Base-by-base conservation (phyloP, 2,329 filamentous ascomycete genomes). In the Colletotrichum sublineola region DNA sequence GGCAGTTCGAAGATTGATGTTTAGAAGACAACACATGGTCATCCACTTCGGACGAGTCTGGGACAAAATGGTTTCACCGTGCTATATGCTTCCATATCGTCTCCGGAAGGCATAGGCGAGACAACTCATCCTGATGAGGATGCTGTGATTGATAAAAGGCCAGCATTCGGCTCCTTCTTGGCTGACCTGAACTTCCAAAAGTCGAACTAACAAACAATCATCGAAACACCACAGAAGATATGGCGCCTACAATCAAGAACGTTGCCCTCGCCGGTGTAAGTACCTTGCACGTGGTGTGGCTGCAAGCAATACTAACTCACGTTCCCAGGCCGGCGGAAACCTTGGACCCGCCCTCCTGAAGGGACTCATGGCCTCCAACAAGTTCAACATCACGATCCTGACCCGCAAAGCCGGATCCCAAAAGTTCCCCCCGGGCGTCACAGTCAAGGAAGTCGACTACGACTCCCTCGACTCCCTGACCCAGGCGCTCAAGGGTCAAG, bases 401-500 rank as follows among this genome's bases (percentile, higher is more conserved):
- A 87, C 86, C 33, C 88, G 90, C 44, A 74, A 79, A 20, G 79
- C 81, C 40, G 87, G 85, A 15, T 76, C 73, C 14, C 77, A 79
- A 20, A 77, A 75, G 1, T 79, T 81, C 71, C 80, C 84, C 1
- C 36, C 78, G 0, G 75, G 78, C 31, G 81, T 86, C 72, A 81
- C 81, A 11, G 83, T 88, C 31, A 78, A 86, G 70, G 79, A 82
- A 3, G 84, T 86, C 42, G 83, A 90, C 76, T 88, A 86, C 70
- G 80, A 84, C 18, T 85, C 84, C 1, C 77, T 85, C 2, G 78
- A 84, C 0, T 86, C 86, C 31, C 83, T 92, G 18, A 84, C 80
- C 0, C 74, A 81, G 1, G 87, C 86, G 0, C 85, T 92, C 61
- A 75, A 84, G 63, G 88, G 86, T 64, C 86, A 90, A 69, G 89